phyloP scores from a whole-genome alignment of 352 stramenopile genomes.

The Aphanomyces cochlioides region DNA sequence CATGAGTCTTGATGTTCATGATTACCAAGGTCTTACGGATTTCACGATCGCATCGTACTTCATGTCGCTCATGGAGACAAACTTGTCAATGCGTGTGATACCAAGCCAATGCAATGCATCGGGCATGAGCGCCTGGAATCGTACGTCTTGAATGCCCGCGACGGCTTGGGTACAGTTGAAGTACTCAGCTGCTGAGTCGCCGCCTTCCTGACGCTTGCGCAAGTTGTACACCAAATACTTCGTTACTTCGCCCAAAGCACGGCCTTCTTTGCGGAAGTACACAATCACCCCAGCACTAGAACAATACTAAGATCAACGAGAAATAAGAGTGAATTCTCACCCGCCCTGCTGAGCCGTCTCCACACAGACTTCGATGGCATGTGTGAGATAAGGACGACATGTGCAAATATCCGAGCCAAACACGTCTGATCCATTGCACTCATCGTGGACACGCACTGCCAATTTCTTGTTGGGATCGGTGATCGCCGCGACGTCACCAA shows the following conservation, averaged over 20 bases:
- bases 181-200: slow-evolving; percentile 96
- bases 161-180: slow-evolving; percentile 99
- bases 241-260: slow-evolving; percentile 96
- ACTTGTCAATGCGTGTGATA: slow-evolving; percentile 91
- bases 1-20: background rate
- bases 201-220: slow-evolving; percentile 96
- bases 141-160: slow-evolving; percentile 95
- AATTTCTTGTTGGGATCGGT: slow-evolving; percentile 96
- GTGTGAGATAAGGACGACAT: slow-evolving; percentile 98
- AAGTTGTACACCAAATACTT: slow-evolving; percentile 99
- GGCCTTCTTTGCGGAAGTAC: slow-evolving; percentile 99
- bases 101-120: slow-evolving; percentile 99
- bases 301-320: background rate
- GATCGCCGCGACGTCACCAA: slow-evolving; percentile 95
- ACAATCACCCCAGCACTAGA: slow-evolving; percentile 92
- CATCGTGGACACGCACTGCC: slow-evolving; percentile 97
- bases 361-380: slow-evolving; percentile 99
- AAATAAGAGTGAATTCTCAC: slow-evolving; percentile 37
- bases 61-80: slow-evolving; percentile 99
- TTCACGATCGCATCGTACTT: slow-evolving; percentile 99
- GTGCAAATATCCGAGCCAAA: slow-evolving; percentile 99
- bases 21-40: slow-evolving; percentile 55
- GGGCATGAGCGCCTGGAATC: slow-evolving; percentile 99
- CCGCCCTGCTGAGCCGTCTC: slow-evolving; percentile 96
- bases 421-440: slow-evolving; percentile 98